Percentiles rank a stretch among this genome's conserved stretches.
Conservation (phyloP, 78 protist species). For the Cyanophora paradoxa region DNA sequence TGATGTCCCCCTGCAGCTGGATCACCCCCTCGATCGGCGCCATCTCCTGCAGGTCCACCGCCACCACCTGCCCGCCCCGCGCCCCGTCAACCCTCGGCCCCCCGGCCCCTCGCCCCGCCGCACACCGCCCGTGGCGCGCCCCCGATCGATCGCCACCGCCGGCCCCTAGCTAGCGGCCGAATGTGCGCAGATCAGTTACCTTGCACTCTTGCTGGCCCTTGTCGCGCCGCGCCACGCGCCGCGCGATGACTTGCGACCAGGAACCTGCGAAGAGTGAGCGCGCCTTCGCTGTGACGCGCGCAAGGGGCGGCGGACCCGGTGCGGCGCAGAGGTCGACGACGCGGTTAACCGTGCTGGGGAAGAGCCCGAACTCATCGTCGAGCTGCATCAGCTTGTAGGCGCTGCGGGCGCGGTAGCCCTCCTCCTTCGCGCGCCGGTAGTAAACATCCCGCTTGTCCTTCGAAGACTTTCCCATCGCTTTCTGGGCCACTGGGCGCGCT, state of each 20-base stretch:
- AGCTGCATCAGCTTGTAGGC: conserved; percentile 98
- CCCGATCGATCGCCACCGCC: too few species aligned
- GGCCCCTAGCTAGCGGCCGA: too few species aligned
- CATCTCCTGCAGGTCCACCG: conserved; percentile 98
- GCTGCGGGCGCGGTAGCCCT: conserved; percentile 86
- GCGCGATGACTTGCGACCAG: conserved; percentile 83
- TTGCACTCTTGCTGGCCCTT: too few species aligned
- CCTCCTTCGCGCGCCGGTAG: conserved; percentile 98
- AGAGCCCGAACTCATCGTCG: conserved; percentile 82
- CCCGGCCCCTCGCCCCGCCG: too few species aligned
- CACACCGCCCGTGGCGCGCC: too few species aligned
- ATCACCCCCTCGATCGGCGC: conserved; percentile 95
- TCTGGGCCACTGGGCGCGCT: background rate
- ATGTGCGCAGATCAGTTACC: too few species aligned
- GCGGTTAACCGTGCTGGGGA: conserved; percentile 63
- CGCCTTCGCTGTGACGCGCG: background rate
- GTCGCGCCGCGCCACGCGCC: too few species aligned
- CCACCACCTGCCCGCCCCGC: conserved; percentile 59
- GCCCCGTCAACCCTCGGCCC: background rate
- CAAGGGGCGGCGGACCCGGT: conserved; percentile 79
- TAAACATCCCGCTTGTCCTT: conserved; percentile 87
- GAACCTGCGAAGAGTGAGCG: conserved; percentile 2
- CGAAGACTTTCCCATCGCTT: conserved; percentile 11
- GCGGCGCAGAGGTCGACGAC: conserved; percentile 99
- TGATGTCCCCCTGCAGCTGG: conserved; percentile 96